Conservation (phyloP, 2,329 filamentous ascomycete species). For the Trichothecium sympodiale region DNA sequence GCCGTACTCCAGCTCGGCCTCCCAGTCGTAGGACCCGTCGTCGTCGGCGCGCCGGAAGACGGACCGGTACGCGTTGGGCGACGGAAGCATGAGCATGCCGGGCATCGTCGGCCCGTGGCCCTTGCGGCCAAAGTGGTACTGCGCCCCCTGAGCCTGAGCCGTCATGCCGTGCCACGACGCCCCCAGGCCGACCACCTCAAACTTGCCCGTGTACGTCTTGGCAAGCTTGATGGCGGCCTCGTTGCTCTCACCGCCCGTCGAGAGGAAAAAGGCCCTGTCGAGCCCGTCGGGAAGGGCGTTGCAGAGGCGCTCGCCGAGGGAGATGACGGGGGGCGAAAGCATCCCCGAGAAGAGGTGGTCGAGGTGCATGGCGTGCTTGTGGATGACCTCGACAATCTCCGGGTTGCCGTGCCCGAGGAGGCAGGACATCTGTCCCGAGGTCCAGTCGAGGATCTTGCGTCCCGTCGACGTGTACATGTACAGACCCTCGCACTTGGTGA, state of each 20-base stretch:
- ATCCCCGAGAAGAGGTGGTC: constrained; percentile 51
- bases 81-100: constrained; percentile 45
- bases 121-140: constrained; percentile 43
- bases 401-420: constrained; percentile 47
- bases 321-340: constrained; percentile 44
- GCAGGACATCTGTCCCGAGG: constrained; percentile 50
- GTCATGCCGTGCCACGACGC: constrained; percentile 54
- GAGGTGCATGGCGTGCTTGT: constrained; percentile 34
- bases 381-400: constrained; percentile 43
- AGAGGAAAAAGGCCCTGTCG: constrained; percentile 46
- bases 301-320: constrained; percentile 39
- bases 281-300: constrained; percentile 35
- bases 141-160: constrained; percentile 37
- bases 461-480: constrained; percentile 33
- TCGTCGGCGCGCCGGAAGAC: constrained; percentile 44
- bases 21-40: constrained; percentile 53
- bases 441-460: constrained; percentile 43
- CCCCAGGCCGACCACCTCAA: constrained; percentile 49
- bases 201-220: constrained; percentile 53
- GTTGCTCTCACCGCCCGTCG: constrained; percentile 44
- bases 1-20: constrained; percentile 48
- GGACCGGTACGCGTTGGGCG: constrained; percentile 50
- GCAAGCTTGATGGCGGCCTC: constrained; percentile 56
- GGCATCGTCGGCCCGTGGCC: constrained; percentile 38
- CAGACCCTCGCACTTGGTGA: constrained; percentile 30